phyloP scores from a whole-genome alignment of 2,329 filamentous ascomycete species.

The Penicillium expansum region DNA sequence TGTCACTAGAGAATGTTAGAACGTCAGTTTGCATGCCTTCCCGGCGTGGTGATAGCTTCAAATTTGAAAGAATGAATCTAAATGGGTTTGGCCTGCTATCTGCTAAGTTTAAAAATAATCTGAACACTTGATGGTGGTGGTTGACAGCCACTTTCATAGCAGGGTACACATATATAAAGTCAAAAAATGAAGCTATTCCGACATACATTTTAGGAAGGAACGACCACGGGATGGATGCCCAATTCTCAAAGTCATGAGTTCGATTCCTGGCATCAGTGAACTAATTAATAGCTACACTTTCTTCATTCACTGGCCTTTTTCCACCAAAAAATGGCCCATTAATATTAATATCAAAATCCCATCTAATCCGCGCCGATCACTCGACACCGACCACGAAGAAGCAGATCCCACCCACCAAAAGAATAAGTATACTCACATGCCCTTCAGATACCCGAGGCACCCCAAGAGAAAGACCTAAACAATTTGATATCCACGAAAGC shows the following conservation, averaged over 20 bases:
- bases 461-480: not conserved
- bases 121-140: not conserved
- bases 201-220: not conserved
- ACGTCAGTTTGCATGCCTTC: not conserved
- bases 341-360: not conserved
- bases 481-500: not conserved
- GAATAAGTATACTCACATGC: no score
- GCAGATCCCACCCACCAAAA: not conserved
- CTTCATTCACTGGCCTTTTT: not conserved
- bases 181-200: not conserved
- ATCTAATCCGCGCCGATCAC: not conserved
- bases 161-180: not conserved
- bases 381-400: not conserved
- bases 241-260: not conserved
- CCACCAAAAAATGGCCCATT: no score
- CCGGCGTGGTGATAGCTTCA: rapidly evolving
- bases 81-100: rapidly evolving
- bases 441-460: not conserved
- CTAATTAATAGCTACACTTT: not conserved
- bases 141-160: not conserved
- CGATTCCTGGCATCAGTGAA: not conserved
- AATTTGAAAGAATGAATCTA: not conserved
- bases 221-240: not conserved
- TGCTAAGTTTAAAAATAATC: not conserved
- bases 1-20: not conserved